Base-by-base conservation (phyloP, 495 filamentous ascomycete genomes). In the Mytilinidion resinicola region DNA sequence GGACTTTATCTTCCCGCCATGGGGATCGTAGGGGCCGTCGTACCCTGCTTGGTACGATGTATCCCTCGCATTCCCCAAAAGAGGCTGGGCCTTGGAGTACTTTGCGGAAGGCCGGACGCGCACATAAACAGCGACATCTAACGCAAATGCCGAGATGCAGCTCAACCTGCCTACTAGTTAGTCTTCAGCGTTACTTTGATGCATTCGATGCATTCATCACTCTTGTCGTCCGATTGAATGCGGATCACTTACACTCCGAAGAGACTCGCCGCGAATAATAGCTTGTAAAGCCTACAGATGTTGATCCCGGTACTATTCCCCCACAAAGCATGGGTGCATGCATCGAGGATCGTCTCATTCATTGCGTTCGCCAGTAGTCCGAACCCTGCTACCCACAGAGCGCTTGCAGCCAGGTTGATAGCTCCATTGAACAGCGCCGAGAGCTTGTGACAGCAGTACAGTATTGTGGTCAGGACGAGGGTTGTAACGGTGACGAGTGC, bases 281-380 rank as follows among this genome's bases (percentile, higher is more conserved):
- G 36, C 52, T 55, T 55, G 33, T 55, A 55, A 17, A 55, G 30
- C 17, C 37, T 39, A 38, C 52, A 55, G 9, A 55, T 42, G 14
- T 25, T 55, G 12, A 55, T 33, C 15, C 52, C 52, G 7, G 17
- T 20, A 17, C 39, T 20, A 25, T 55, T 20, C 14, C 52, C 52
- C 52, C 52, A 55, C 9, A 21, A 20, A 7, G 36, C 39, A 10
- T 9, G 30, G 15, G 52, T 55, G 21, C 52, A 55, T 12, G 52
- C 37, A 21, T 55, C 52, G 17, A 55, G 52, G 10, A 55, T 41
- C 39, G 36, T 55, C 52, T 55, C 52, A 17, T 19, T 43, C 37
- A 42, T 42, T 14, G 52, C 52, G 8, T 55, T 35, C 4, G 37
- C 35, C 11, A 55, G 52, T 12, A 55, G 17, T 12, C 52, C 36